Conservation (phyloP, 257 asterid genomes). For the Parsonsia alboflavescens region DNA sequence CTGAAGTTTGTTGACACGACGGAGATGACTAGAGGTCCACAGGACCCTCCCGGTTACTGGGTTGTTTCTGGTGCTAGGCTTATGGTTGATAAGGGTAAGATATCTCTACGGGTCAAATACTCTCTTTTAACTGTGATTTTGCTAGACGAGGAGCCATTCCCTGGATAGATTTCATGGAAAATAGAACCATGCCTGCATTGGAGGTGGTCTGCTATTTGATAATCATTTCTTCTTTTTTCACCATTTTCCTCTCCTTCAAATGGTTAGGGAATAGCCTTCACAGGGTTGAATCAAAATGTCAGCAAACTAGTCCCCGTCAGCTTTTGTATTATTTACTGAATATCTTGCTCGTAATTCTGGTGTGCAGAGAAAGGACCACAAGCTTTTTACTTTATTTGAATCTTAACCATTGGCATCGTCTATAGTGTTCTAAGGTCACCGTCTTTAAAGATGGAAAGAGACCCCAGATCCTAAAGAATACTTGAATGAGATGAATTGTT, state of each 20-base stretch:
- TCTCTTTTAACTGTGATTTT: conserved; percentile 48
- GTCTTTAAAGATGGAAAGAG: too few species aligned
- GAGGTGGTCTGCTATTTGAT: not conserved
- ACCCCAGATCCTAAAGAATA: too few species aligned
- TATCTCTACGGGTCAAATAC: conserved; percentile 64
- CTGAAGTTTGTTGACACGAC: conserved; percentile 61
- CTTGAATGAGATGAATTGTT: too few species aligned
- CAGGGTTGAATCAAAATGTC: not conserved
- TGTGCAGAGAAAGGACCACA: not conserved
- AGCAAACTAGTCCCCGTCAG: not conserved
- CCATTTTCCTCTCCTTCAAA: too few species aligned
- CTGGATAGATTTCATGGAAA: conserved; percentile 2
- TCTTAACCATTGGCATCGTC: too few species aligned
- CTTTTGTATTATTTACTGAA: not conserved
- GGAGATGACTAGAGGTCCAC: conserved; percentile 76
- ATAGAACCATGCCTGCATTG: not conserved
- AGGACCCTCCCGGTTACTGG: conserved; percentile 76
- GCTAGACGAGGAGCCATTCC: conserved; percentile 46
- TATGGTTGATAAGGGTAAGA: conserved; percentile 54
- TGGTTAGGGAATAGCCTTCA: not conserved
- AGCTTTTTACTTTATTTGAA: too few species aligned
- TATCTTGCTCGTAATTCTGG: not conserved
- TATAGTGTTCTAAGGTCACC: too few species aligned
- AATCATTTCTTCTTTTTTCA: too few species aligned
- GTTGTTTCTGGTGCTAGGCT: conserved; percentile 79